Evolutionary conservation across 768 basidiomycete genomes (phyloP).

Genomic region (Leucogyrophana mollusca): DNA sequence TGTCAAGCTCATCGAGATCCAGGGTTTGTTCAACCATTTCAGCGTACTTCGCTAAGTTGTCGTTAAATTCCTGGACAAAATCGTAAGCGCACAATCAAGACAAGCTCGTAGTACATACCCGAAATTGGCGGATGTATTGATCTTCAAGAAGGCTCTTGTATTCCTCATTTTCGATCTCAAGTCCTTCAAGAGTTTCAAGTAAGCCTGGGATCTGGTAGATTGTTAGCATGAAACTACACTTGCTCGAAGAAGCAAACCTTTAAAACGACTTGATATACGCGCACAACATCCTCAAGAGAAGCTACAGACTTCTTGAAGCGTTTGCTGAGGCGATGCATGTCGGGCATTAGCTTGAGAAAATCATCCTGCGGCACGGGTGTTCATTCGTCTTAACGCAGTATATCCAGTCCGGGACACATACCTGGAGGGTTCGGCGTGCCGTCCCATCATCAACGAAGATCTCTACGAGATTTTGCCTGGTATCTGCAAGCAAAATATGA

Average conservation of each 20-base stretch:
- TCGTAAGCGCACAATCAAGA: neutral
- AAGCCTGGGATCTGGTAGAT: conserved; percentile 67
- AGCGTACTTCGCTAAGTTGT: conserved; percentile 70
- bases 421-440: conserved; percentile 71
- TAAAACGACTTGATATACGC: conserved; percentile 90
- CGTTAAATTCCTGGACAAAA: conserved; percentile 53
- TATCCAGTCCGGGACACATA: conserved; percentile 24
- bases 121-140: conserved; percentile 59
- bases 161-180: conserved; percentile 44
- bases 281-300: conserved; percentile 90
- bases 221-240: neutral
- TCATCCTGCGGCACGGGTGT: conserved; percentile 57
- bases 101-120: conserved; percentile 38
- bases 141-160: conserved; percentile 61
- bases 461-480: conserved; percentile 86
- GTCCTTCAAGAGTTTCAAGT: conserved; percentile 57
- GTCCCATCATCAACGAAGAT: conserved; percentile 79
- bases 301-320: conserved; percentile 84
- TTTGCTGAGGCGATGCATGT: conserved; percentile 89
- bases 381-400: neutral
- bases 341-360: conserved; percentile 88
- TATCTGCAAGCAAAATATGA: conserved; percentile 44
- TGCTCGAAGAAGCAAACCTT: conserved; percentile 42
- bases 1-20: conserved; percentile 82
- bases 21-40: conserved; percentile 97